A percentile compares a stretch with the other conserved stretches of the same genome.
These are phyloP conservation scores for Fagopyrum homotropicum DNA, from an alignment of 148 eudicot genomes.

Conservation along the genomic window DNA sequence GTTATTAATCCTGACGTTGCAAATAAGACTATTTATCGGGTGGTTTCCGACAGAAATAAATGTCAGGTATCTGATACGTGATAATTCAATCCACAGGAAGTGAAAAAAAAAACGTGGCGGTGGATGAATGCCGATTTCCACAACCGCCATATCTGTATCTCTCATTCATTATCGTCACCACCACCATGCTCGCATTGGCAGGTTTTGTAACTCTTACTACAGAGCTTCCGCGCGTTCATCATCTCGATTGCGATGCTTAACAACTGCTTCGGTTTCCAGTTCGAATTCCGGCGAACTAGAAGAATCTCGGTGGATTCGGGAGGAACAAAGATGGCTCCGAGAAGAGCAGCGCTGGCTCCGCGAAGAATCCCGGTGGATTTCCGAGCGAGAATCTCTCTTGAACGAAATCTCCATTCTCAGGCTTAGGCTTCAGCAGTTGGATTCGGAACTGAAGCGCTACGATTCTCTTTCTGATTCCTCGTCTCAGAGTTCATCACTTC, in stretches of 20 bases:
- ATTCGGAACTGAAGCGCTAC: conserved; percentile 29
- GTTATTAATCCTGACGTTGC: no score
- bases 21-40: no score
- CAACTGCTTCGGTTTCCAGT: not conserved
- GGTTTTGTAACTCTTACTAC: not conserved
- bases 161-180: not conserved
- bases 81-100: not conserved
- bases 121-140: conserved; percentile 10
- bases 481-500: conserved; percentile 27
- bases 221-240: not conserved
- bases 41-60: no score
- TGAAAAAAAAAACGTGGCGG: not conserved
- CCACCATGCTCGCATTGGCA: conserved; percentile 10
- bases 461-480: conserved; percentile 29
- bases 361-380: conserved; percentile 66
- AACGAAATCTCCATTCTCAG: conserved; percentile 37
- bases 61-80: no score
- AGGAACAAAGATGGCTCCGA: conserved; percentile 86
- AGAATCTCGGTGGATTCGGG: conserved; percentile 79
- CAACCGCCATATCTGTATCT: conserved; percentile 7
- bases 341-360: conserved; percentile 96
- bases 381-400: conserved; percentile 57
- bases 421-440: conserved; percentile 32
- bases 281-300: conserved; percentile 26
- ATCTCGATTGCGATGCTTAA: not conserved